A percentile compares a stretch with the other conserved stretches of the same genome.
These are phyloP conservation scores for Dioscorea alata DNA, from an alignment of 106 monocot genomes.

Conservation along the genomic window DNA sequence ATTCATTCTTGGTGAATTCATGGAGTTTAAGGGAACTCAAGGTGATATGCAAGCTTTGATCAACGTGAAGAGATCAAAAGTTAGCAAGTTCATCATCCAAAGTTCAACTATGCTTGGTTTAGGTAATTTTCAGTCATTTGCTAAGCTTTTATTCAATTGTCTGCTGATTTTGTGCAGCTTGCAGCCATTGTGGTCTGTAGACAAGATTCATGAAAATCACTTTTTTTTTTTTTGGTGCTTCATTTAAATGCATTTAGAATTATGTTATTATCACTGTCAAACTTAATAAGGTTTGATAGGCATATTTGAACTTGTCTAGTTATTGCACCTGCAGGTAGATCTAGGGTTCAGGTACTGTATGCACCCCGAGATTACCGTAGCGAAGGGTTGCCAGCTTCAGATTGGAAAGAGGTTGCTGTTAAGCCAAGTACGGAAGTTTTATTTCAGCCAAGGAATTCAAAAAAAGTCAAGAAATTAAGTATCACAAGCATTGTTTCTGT, in stretches of 20 bases:
- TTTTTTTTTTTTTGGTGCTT: background rate
- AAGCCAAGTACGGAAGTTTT: constrained; percentile 52
- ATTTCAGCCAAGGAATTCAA: constrained; percentile 70
- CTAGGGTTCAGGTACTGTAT: constrained; percentile 55
- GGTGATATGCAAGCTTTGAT: constrained; percentile 61
- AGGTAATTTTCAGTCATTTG: constrained; percentile 35
- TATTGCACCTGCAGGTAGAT: constrained; percentile 49
- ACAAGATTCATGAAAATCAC: background rate
- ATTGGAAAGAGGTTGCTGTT: constrained; percentile 56
- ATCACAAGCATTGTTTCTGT: constrained; percentile 51
- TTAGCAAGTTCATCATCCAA: constrained; percentile 57
- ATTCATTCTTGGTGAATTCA: constrained; percentile 83
- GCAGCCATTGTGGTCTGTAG: background rate
- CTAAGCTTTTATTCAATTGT: background rate
- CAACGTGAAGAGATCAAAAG: constrained; percentile 83
- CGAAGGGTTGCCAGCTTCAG: constrained; percentile 47
- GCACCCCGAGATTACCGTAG: constrained; percentile 58
- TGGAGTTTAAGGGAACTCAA: constrained; percentile 75
- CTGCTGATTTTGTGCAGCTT: background rate
- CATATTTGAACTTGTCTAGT: background rate
- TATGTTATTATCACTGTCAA: background rate
- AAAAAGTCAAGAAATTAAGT: constrained; percentile 61
- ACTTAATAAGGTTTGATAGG: background rate
- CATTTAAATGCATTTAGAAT: background rate
- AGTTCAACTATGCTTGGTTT: constrained; percentile 53